A percentile compares a stretch with the other conserved stretches of the same genome.
phyloP scores from a whole-genome alignment of 257 asterid genomes.

The Verbascum thapsus region DNA sequence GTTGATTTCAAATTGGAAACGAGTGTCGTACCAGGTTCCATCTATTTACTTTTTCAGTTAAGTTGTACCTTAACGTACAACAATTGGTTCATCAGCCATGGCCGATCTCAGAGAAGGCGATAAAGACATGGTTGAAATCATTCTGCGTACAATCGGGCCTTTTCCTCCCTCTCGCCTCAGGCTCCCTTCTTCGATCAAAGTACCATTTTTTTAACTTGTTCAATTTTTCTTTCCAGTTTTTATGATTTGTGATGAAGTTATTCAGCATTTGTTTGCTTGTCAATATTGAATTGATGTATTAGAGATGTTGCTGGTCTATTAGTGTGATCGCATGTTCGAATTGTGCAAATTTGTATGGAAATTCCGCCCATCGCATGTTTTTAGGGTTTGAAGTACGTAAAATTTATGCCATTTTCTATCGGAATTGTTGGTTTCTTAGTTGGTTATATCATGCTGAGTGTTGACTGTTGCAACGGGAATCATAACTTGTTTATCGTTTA shows the following conservation, averaged over 20 bases:
- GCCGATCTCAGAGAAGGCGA: slow-evolving; percentile 42
- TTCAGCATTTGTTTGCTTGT: not conserved
- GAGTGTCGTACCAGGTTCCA: too few species aligned
- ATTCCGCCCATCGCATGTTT: too few species aligned
- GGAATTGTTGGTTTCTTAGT: too few species aligned
- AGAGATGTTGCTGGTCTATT: too few species aligned
- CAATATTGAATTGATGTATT: not conserved
- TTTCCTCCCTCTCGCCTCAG: slow-evolving; percentile 67
- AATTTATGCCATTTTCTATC: too few species aligned
- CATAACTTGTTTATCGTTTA: not conserved
- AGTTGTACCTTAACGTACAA: slow-evolving; percentile 30
- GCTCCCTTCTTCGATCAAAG: slow-evolving; percentile 72
- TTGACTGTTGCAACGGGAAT: not conserved
- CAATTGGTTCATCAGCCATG: slow-evolving; percentile 28
- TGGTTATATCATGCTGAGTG: too few species aligned
- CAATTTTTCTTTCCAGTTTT: not conserved
- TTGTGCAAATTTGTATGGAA: too few species aligned
- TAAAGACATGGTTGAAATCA: slow-evolving; percentile 51
- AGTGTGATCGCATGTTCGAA: slow-evolving; percentile 3
- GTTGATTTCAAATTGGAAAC: too few species aligned
- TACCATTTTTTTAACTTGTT: slow-evolving; percentile 26
- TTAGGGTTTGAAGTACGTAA: too few species aligned
- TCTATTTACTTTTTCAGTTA: too few species aligned
- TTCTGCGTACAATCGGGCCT: slow-evolving; percentile 75
- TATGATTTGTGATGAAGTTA: not conserved